Percentiles rank a stretch among this genome's conserved stretches.
These are phyloP conservation scores for Curvularia sp. DNA, from an alignment of 2,329 filamentous ascomycete genomes.

Conservation along the genomic window DNA sequence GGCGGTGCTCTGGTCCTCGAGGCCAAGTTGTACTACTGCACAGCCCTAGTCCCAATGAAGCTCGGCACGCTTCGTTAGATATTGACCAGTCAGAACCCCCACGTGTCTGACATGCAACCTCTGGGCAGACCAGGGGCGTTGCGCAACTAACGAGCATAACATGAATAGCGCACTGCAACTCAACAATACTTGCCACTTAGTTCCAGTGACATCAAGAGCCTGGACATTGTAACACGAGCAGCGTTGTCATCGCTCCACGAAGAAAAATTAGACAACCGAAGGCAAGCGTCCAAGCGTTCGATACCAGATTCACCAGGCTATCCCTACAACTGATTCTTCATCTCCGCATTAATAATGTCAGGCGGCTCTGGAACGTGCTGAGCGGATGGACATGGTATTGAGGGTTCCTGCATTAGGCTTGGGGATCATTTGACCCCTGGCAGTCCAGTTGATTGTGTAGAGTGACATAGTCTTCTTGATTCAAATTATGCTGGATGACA, in stretches of 20 bases:
- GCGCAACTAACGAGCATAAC: constrained; percentile 11
- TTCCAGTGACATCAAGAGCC: too few species aligned
- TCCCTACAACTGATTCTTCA: neutral
- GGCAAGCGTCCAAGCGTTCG: neutral
- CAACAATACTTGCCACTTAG: neutral
- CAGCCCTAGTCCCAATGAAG: constrained; percentile 24
- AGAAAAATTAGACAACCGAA: neutral
- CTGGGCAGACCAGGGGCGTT: constrained; percentile 21
- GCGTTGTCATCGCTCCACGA: neutral
- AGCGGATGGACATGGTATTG: constrained; percentile 1
- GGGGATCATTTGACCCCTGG: neutral
- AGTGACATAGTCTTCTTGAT: constrained; percentile 1
- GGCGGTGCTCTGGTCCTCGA: constrained; percentile 23
- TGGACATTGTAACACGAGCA: neutral
- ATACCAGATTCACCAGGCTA: neutral
- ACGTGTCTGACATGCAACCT: constrained; percentile 7
- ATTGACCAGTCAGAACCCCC: constrained; percentile 31
- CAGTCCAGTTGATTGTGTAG: neutral
- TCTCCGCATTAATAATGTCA: constrained; percentile 2
- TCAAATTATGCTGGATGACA: neutral
- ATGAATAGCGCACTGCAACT: constrained; percentile 14
- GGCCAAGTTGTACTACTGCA: constrained; percentile 34
- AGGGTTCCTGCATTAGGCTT: constrained; percentile 18
- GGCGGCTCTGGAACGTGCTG: neutral
- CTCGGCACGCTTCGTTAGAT: constrained; percentile 25